These are phyloP conservation scores for Mortierella sp. DNA, from an alignment of 371 early-diverging fungal genomes.

Conservation along the genomic window DNA sequence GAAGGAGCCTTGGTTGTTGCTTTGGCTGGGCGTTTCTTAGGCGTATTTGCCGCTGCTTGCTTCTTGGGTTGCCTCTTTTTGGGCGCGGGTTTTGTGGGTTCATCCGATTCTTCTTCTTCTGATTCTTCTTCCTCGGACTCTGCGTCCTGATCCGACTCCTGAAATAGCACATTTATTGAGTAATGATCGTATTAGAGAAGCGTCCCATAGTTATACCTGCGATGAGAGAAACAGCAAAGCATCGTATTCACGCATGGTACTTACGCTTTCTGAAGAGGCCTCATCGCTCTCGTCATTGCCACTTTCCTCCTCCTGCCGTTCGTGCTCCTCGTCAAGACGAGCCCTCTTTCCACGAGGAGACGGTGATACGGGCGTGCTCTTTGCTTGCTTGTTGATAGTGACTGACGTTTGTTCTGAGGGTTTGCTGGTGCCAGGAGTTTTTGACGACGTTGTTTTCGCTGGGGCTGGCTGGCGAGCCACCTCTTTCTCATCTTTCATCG, in stretches of 20 bases:
- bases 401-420: background rate
- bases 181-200: background rate
- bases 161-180: background rate
- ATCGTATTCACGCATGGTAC: background rate
- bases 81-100: background rate
- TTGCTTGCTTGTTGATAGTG: background rate
- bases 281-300: background rate
- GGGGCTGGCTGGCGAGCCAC: background rate
- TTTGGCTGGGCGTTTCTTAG: background rate
- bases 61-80: background rate
- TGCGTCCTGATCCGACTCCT: slow-evolving; percentile 12
- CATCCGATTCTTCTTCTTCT: slow-evolving; percentile 28
- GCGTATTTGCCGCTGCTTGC: background rate
- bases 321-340: background rate
- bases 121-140: slow-evolving; percentile 24
- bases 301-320: background rate
- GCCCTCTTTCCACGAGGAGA: background rate
- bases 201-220: too few species aligned
- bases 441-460: slow-evolving; percentile 1
- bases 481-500: slow-evolving; percentile 57
- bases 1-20: background rate
- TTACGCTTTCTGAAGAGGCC: background rate
- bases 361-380: background rate
- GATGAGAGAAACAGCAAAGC: too few species aligned
- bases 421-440: background rate